Evolutionary conservation across 2,329 filamentous ascomycete genomes (phyloP), one percentile per base, ranked within the genome.

Genomic region (Pleochaeta shiraiana): DNA sequence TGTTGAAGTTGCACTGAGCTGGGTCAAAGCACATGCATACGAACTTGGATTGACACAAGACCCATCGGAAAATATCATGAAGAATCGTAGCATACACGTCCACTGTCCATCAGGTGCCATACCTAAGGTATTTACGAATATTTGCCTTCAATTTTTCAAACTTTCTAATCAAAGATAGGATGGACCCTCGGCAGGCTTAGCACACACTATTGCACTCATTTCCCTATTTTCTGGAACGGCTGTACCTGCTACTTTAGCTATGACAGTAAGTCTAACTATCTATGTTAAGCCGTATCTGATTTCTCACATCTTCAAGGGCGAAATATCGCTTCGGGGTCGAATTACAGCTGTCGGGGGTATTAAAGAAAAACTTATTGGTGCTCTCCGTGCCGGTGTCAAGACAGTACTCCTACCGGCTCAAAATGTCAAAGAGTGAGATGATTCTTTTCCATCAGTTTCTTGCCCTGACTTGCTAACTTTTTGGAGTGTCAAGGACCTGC

Each of bases 301-400:
- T 57, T 12, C 33, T 64, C 16, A 45, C 24, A 59, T 9, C 59
- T 21, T 4, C 14, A 59, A 69, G 68, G 83, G 83, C 67, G 83
- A 86, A 72, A 83, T 86, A 67, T 90, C 87, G 65, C 82, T 98
- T 30, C 83, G 93, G 50, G 93, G 93, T 26, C 84, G 90, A 68
- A 87, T 98, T 65, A 89, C 93, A 75, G 90, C 92, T 30, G 93
- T 98, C 39, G 93, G 93, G 64, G 93, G 93, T 21, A 97, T 98
- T 77, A 96, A 97, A 76, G 92, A 98, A 82, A 98, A 98, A 75
- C 80, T 97, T 64, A 97, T 98, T 72, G 93, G 93, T 26, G 93
- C 93, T 9, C 79, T 95, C 72, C 82, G 92, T 64, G 93, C 93
- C 1, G 93, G 93, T 31, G 92, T 98, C 67, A 95, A 95, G 80